These are phyloP conservation scores for Colletotrichum sp. DNA, from an alignment of 2,329 filamentous ascomycete species.

Conservation along the genomic window DNA sequence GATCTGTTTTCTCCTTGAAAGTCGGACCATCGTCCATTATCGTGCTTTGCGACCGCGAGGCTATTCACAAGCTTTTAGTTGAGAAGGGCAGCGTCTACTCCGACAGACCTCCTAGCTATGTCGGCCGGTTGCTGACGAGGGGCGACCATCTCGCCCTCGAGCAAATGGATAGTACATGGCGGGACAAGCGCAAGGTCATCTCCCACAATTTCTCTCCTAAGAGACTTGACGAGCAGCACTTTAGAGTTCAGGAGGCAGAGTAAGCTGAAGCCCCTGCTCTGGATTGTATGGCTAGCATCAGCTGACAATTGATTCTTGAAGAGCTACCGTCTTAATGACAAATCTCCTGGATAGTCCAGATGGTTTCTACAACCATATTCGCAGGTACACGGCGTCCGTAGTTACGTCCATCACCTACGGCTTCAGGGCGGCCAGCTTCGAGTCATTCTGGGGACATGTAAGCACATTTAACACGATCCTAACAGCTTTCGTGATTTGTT, in stretches of 20 bases:
- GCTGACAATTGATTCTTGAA: not conserved
- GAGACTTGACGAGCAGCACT: slow-evolving; percentile 42
- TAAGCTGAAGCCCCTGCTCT: not conserved
- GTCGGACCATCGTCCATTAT: slow-evolving; percentile 42
- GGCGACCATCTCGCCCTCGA: slow-evolving; percentile 46
- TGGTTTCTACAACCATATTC: not conserved
- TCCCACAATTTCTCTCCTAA: slow-evolving; percentile 46
- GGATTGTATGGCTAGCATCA: not conserved
- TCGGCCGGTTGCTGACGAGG: not conserved
- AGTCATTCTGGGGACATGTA: not conserved
- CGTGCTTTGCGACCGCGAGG: slow-evolving; percentile 41
- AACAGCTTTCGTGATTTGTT: not conserved
- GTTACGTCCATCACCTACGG: not conserved
- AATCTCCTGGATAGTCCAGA: not conserved
- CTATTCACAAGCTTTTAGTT: slow-evolving; percentile 48
- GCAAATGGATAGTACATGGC: slow-evolving; percentile 46
- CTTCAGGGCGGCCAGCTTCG: not conserved
- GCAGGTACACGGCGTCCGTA: not conserved
- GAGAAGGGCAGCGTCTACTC: slow-evolving; percentile 48
- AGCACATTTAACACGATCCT: not conserved
- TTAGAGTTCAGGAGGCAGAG: slow-evolving; percentile 46
- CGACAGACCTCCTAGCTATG: slow-evolving; percentile 34
- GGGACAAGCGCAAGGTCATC: slow-evolving; percentile 43
- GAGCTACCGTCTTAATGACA: not conserved
- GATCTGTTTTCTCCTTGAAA: slow-evolving; percentile 46